Base-by-base conservation (phyloP, 495 filamentous ascomycete species). In the Apiosordaria backusii region DNA sequence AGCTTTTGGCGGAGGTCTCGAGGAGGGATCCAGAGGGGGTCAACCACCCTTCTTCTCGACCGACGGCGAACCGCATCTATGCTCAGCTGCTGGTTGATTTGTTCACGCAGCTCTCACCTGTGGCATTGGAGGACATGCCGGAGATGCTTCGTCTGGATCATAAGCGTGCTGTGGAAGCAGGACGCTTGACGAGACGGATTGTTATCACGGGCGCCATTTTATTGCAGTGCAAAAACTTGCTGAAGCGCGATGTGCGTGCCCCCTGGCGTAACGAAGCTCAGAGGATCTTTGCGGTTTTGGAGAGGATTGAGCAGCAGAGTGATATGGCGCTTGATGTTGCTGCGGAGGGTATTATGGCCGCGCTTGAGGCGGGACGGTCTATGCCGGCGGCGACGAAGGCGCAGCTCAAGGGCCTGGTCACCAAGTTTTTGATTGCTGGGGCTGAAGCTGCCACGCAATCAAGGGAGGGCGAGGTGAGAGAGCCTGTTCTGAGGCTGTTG, bases 181-280 rank as follows among this genome's bases (percentile, higher is more conserved):
- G 93, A 26, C 80, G 81, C 6, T 83, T 89, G 29, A 84, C 88
- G 10, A 86, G 93, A 63, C 87, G 88, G 57, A 89, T 95, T 68
- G 86, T 93, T 23, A 90, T 92, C 21, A 86, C 92, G 7, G 84
- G 83, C 3, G 91, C 91, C 19, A 93, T 98, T 63, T 82, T 96
- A 6, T 77, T 98, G 35, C 96, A 96, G 1, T 92, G 91, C 69
- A 99, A 99, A 82, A 98, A 97, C 72, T 82, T 97, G 13, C 87
- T 99, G 57, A 96, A 96, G 77, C 89, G 95, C 22, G 94, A 98
- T 75, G 90, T 93, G 21, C 89, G 95, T 29, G 87, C 85, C 2
- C 90, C 92, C 58, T 99, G 96, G 96, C 93, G 90, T 77, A 81
- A 84, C 10, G 92, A 98, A 71, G 92, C 93, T 0, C 84, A 87